Base-by-base conservation (phyloP, 306 rosid species). In the Gillenia trifoliata region DNA sequence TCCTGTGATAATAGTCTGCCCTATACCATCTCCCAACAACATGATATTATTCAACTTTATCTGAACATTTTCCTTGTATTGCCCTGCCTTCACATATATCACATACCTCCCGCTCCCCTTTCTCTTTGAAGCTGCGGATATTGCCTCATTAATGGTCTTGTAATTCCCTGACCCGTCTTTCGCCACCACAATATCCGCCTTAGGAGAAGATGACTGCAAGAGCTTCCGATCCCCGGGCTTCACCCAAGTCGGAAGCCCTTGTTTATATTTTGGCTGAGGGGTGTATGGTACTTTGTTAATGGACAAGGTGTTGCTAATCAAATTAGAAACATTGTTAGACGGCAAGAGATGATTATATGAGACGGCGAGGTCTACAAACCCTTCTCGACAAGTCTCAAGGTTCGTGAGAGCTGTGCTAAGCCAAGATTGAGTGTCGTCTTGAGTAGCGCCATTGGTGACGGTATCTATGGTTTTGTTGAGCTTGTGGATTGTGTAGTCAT, bases 1-100 rank as follows among this genome's bases (percentile, higher is more conserved):
- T 61, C 98, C 98, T 0, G 98, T 90, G 61, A 92, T 79, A 16
- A 92, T 70, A 17, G 98, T 90, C 62, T 82, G 84, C 11, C 98
- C 98, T 16, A 89, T 88, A 11, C 98, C 98, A 77, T 92, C 98
- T 6, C 98, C 98, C 3, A 87, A 68, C 86, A 92, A 79, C 96
- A 92, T 90, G 3, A 92, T 78, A 69, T 90, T 90, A 12, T 73
- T 75, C 15, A 34, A 72, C 23, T 80, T 85, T n/a, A 92, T 77
- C 77, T 80, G 77, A 74, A 93, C 75, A 73, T 90, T 87, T 75
- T 93, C 98, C 71, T 83, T 85, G 66, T 93, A 93, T 0, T 83
- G 82, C 19, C 98, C 98, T 2, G 83, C 77, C 82, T 90, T 93
- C 74, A 93, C 95, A 25, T 93, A 74, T 64, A 93, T 90, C 71